Evolutionary conservation across 73 alveolate species (phyloP), one percentile per base, ranked within the genome.

Genomic region (Stentor coeruleus): DNA sequence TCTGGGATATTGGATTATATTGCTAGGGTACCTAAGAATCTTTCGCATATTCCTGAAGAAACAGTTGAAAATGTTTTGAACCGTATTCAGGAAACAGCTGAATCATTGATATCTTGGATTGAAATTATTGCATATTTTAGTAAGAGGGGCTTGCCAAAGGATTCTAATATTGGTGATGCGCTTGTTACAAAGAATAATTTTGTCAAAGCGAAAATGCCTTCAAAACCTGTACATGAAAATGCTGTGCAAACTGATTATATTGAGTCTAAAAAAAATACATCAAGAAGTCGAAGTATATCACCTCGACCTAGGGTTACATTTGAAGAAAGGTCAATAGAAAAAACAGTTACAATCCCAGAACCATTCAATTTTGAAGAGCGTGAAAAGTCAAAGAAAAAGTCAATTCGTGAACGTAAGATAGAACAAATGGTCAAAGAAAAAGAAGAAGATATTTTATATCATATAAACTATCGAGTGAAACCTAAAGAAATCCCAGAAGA

Each of bases 281-380:
- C 33, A 36, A 75, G 83, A 75, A 75, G 58, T 2, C 33, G 59
- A 3, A 75, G 83, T 39, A 20, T 33, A 1, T 75, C 83, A 20
- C 59, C 83, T 0, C 83, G 38, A 3, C 85, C 33, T 59, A 73
- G 59, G 59, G 81, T 36, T 11, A 40, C 59, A 39, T 82, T 36
- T 35, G 36, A 35, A n/a, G 59, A 38, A 33, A 49, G 20, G 20
- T 6, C 6, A 11, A 20, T 49, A 11, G 20, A 6, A 20, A 49
- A 49, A 49, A 20, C 6, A 11, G 88, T 93, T 39, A 93, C 98
- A 15, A 88, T 89, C 58, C 98, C 98, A 37, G 85, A 79, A 42
- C 98, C 98, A n/a, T 93, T 86, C 58, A 58, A 84, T 14, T 93
- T 93, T 66, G 98, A 93, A 55, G 85, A 81, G 37, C 88, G 98